phyloP scores from a whole-genome alignment of 2,329 filamentous ascomycete species.

The Claviceps cyperi region DNA sequence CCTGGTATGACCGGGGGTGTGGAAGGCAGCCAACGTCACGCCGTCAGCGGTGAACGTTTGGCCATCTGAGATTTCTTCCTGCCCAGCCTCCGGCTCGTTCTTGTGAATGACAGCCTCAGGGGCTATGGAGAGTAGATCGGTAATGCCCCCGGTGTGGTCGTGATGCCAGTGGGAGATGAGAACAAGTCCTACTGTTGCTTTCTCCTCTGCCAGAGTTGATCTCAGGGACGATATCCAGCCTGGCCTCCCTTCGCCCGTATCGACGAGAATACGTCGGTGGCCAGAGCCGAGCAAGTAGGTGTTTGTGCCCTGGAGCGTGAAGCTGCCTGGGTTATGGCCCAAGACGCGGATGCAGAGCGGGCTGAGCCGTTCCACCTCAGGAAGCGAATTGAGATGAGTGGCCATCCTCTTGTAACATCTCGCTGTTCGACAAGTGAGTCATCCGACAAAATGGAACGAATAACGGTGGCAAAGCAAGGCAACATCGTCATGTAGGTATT shows the following conservation, averaged over 20 bases:
- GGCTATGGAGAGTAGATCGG: conserved; percentile 50
- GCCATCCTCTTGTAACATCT: conserved; percentile 1
- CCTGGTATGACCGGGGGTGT: conserved; percentile 53
- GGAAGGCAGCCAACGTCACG: conserved; percentile 50
- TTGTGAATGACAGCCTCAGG: conserved; percentile 54
- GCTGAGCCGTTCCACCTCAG: conserved; percentile 64
- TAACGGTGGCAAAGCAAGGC: too few relatives aligned
- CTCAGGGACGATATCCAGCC: conserved; percentile 58
- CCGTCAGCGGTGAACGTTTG: conserved; percentile 43
- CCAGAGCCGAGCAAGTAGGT: conserved; percentile 85
- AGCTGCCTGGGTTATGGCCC: conserved; percentile 82
- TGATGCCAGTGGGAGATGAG: conserved; percentile 87
- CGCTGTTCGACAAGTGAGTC: neutral
- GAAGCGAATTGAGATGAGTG: conserved; percentile 41
- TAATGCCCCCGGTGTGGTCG: conserved; percentile 70
- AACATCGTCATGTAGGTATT: too few relatives aligned
- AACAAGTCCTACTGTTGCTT: conserved; percentile 50
- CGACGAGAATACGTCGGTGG: conserved; percentile 59
- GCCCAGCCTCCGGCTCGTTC: conserved; percentile 37
- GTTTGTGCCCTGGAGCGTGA: conserved; percentile 67
- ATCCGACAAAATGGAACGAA: neutral
- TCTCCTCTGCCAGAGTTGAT: conserved; percentile 49
- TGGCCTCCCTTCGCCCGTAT: conserved; percentile 72
- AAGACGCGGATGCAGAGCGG: conserved; percentile 69
- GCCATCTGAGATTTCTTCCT: conserved; percentile 32